phyloP scores from a whole-genome alignment of 805 yeast species.

The Saturnispora silvae region DNA sequence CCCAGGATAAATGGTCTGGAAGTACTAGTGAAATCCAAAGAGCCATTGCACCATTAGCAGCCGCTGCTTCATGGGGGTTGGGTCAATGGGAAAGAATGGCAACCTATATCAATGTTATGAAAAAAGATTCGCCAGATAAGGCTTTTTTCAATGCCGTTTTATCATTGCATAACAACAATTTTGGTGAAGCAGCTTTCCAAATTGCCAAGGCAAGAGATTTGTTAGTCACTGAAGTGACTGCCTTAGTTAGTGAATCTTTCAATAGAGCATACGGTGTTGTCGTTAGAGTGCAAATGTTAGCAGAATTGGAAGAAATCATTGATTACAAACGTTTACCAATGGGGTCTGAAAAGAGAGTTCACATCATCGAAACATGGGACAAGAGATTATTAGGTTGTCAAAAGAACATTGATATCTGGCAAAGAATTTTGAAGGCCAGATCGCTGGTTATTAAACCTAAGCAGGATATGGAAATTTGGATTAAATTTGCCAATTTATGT shows the following conservation, averaged over 20 bases:
- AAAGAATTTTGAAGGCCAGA: conserved; percentile 83
- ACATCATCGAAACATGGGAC: conserved; percentile 88
- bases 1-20: conserved; percentile 74
- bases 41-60: conserved; percentile 91
- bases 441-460: conserved; percentile 90
- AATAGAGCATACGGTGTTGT: conserved; percentile 95
- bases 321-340: conserved; percentile 78
- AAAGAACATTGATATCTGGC: conserved; percentile 98
- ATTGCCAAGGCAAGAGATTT: conserved; percentile 80
- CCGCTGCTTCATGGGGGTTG: conserved; percentile 98
- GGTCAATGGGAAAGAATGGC: conserved; percentile 97
- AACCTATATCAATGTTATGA: conserved; percentile 81
- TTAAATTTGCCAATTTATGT: conserved; percentile 92
- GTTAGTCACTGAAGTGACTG: conserved; percentile 86
- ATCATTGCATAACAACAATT: conserved; percentile 75
- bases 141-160: conserved; percentile 91
- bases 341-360: conserved; percentile 65
- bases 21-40: conserved; percentile 66
- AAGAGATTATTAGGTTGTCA: conserved; percentile 88
- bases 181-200: conserved; percentile 67
- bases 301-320: conserved; percentile 92
- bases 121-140: conserved; percentile 83
- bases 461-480: conserved; percentile 97
- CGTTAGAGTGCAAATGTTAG: conserved; percentile 93
- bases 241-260: conserved; percentile 89